These are phyloP conservation scores for Salix koriyanagi DNA, from an alignment of 345 rosid species.

Conservation along the genomic window DNA sequence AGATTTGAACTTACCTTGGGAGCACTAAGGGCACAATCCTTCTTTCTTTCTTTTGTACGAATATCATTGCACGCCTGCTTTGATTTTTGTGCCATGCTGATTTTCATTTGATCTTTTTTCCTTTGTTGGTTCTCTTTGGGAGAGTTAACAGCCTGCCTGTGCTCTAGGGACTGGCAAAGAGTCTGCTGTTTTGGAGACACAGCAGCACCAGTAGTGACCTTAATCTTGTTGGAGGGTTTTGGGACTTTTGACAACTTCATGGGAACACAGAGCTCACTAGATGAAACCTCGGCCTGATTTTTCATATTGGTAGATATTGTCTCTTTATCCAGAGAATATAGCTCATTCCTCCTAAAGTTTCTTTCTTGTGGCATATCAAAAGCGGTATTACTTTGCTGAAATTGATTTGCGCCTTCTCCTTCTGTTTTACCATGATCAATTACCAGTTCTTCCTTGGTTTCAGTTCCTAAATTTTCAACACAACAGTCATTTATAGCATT, in stretches of 20 bases:
- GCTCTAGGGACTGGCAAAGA: slow-evolving; percentile 28
- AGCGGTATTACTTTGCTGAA: slow-evolving; percentile 7
- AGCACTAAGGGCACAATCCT: slow-evolving; percentile 22
- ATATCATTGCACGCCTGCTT: slow-evolving; percentile 27
- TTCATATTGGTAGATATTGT: slow-evolving; percentile 13
- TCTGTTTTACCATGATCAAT: slow-evolving; percentile 19
- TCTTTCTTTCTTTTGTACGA: slow-evolving; percentile 38
- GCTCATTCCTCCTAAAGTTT: slow-evolving; percentile 24
- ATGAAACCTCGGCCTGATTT: slow-evolving; percentile 9
- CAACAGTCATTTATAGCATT: not conserved
- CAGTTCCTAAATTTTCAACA: slow-evolving; percentile 14
- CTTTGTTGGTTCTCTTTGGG: slow-evolving; percentile 34
- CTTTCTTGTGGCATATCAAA: slow-evolving; percentile 22
- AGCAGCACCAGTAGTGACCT: slow-evolving; percentile 17
- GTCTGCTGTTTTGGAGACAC: slow-evolving; percentile 32
- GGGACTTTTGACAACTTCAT: slow-evolving; percentile 30
- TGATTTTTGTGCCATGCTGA: slow-evolving; percentile 20
- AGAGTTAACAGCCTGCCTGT: slow-evolving; percentile 22
- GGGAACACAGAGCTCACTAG: slow-evolving; percentile 15
- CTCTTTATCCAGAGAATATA: slow-evolving; percentile 21
- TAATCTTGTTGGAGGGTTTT: slow-evolving; percentile 27
- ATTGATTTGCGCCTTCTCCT: slow-evolving; percentile 18
- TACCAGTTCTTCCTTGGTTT: slow-evolving; percentile 16
- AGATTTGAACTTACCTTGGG: slow-evolving; percentile 30
- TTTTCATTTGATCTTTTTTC: slow-evolving; percentile 31